Conservation (phyloP, 1,284 basidiomycete species). For the Xerocomus tenax region DNA sequence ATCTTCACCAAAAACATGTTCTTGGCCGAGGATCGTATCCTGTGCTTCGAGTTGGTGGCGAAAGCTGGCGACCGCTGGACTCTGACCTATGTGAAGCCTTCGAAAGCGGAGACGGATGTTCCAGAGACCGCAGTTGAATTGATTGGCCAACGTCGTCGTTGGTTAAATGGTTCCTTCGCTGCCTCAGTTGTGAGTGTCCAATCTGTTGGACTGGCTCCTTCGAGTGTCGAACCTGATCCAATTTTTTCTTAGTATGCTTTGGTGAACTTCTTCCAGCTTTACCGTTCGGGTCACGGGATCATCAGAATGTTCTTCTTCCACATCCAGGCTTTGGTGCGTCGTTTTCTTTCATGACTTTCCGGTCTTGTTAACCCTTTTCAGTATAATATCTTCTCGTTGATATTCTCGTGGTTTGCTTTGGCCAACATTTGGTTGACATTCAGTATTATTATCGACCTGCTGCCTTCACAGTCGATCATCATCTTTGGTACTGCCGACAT, state of each 20-base stretch:
- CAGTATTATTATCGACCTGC: constrained; percentile 87
- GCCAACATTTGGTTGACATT: constrained; percentile 95
- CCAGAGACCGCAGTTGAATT: constrained; percentile 85
- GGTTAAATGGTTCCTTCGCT: constrained; percentile 96
- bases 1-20: constrained; percentile 98
- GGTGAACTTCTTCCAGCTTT: constrained; percentile 91
- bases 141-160: constrained; percentile 91
- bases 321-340: constrained; percentile 73
- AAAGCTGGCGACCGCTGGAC: constrained; percentile 85
- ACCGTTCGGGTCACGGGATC: constrained; percentile 74
- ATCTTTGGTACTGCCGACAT: constrained; percentile 62
- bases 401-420: constrained; percentile 88
- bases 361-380: constrained; percentile 23
- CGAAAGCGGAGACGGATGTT: constrained; percentile 92
- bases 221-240: background rate
- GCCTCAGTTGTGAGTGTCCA: constrained; percentile 71
- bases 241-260: constrained; percentile 61
- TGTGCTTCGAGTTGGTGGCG: constrained; percentile 94
- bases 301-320: constrained; percentile 94
- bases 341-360: background rate
- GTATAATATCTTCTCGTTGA: constrained; percentile 72
- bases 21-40: constrained; percentile 90
- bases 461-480: constrained; percentile 57
- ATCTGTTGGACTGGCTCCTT: background rate
- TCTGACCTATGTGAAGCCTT: constrained; percentile 89